Evolutionary conservation across 1,284 basidiomycete species (phyloP), one percentile per base, ranked within the genome.

Genomic region (Cystobasidium pallidum): DNA sequence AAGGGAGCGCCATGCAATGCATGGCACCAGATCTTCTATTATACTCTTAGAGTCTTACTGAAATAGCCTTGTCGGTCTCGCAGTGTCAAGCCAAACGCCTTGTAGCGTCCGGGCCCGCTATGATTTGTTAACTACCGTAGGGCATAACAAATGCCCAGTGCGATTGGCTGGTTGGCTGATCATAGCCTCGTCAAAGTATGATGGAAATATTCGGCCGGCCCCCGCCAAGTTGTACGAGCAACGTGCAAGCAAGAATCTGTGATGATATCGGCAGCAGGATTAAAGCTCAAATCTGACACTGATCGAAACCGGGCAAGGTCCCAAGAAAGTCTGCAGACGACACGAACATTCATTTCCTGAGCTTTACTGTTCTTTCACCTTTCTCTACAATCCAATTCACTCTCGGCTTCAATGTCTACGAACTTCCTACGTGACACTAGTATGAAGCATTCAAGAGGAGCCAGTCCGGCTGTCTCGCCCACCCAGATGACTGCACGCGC

Each of bases 51-150:
- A 51, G 47, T 51, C 47, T 51, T 51, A 51, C 47, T 51, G 47
- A 8, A n/a, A n/a, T 19, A n/a, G 19, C 19, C 19, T 51, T 24
- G 47, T 41, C 39, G 39, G 39, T 15, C 39, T 7, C 15, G 24
- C 47, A 51, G 19, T 51, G 47, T n/a, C 47, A 51, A 19, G 47
- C 47, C 47, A n/a, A 51, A n/a, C 47, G 47, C 47, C 7, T 51
- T 6, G 47, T n/a, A 51, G 47, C 47, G 19, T 8, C 47, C 8
- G 47, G 47, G 10, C 21, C 47, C 21, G 47, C 47, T 51, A n/a
- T 51, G 47, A n/a, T 51, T 51, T n/a, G 47, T 51, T 51, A 51
- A 51, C 47, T 51, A 24, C 47, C 47, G 47, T 51, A 51, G 47
- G 7, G 21, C 8, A 8, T 51, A n/a, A 51, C 47, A 7, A 24